Evolutionary conservation across 148 eudicot genomes (phyloP).

Genomic region (Fagopyrum esculentum): DNA sequence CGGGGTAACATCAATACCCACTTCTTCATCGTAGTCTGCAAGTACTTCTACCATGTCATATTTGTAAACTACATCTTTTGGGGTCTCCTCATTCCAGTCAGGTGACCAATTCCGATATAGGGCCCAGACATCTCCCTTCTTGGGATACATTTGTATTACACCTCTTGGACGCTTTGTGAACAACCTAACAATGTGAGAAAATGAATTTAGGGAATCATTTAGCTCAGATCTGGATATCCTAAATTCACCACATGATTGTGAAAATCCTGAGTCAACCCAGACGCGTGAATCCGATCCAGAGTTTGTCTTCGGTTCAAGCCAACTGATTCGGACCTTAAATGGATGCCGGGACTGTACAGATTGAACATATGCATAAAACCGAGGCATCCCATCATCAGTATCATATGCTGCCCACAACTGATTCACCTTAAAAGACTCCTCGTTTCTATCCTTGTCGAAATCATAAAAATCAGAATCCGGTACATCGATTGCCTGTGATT

Average conservation of each 20-base stretch:
- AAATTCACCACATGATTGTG: conserved; percentile 55
- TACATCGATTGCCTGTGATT: conserved; percentile 31
- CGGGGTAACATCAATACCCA: conserved; percentile 44
- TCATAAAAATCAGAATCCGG: conserved; percentile 53
- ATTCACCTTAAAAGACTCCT: conserved; percentile 41
- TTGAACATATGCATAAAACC: conserved; percentile 50
- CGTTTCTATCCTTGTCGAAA: conserved; percentile 52
- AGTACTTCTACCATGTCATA: conserved; percentile 65
- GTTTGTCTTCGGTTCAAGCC: conserved; percentile 47
- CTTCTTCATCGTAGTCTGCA: conserved; percentile 38
- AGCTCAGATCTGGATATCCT: conserved; percentile 35
- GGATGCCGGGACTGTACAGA: conserved; percentile 42
- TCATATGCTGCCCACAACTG: conserved; percentile 78
- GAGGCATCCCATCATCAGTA: conserved; percentile 63
- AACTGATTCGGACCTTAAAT: conserved; percentile 42
- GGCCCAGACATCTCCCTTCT: conserved; percentile 68
- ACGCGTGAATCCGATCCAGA: conserved; percentile 24
- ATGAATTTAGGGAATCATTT: conserved; percentile 33
- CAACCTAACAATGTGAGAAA: conserved; percentile 57
- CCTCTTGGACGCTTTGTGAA: conserved; percentile 37
- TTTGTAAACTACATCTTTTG: conserved; percentile 39
- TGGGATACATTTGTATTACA: conserved; percentile 39
- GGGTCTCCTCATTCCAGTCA: conserved; percentile 58
- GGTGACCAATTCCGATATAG: conserved; percentile 65
- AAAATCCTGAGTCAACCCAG: conserved; percentile 37